These are phyloP conservation scores for Zygosaccharomyces rouxii DNA, from an alignment of 805 yeast species.

Conservation along the genomic window DNA sequence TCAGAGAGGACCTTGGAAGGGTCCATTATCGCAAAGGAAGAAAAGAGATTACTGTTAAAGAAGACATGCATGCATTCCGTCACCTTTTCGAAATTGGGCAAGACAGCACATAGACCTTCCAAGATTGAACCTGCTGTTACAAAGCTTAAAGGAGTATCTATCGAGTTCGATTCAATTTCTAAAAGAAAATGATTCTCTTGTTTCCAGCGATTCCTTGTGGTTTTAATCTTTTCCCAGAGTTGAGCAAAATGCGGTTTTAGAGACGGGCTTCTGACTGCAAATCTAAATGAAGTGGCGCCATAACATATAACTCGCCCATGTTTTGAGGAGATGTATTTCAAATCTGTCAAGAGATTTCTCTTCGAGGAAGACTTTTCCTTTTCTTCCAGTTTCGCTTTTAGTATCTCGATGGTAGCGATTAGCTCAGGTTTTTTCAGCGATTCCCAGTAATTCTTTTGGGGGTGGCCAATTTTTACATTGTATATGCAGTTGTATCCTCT, in stretches of 20 bases:
- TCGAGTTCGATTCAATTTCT: background rate
- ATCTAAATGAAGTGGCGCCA: constrained; percentile 9
- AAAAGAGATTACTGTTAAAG: constrained; percentile 9
- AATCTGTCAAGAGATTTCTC: background rate
- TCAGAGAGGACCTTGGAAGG: constrained; percentile 7
- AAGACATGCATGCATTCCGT: background rate
- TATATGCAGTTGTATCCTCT: no score
- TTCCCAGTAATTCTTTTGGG: no score
- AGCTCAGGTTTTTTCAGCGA: no score
- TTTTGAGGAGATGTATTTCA: constrained; percentile 5
- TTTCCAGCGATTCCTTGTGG: background rate
- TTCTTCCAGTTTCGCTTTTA: no score
- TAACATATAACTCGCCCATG: constrained; percentile 6
- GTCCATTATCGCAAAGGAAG: constrained; percentile 9
- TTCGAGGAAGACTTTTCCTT: no score
- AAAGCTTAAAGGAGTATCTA: background rate
- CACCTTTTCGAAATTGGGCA: background rate
- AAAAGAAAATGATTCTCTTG: background rate
- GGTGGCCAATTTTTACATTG: no score
- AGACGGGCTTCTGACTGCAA: background rate
- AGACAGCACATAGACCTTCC: background rate
- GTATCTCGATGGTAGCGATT: no score
- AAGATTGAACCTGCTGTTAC: background rate
- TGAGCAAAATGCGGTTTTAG: background rate
- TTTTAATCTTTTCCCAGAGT: background rate